These are phyloP conservation scores for Rhodotorula glutinis DNA, from an alignment of 1,284 basidiomycete species.

Conservation along the genomic window DNA sequence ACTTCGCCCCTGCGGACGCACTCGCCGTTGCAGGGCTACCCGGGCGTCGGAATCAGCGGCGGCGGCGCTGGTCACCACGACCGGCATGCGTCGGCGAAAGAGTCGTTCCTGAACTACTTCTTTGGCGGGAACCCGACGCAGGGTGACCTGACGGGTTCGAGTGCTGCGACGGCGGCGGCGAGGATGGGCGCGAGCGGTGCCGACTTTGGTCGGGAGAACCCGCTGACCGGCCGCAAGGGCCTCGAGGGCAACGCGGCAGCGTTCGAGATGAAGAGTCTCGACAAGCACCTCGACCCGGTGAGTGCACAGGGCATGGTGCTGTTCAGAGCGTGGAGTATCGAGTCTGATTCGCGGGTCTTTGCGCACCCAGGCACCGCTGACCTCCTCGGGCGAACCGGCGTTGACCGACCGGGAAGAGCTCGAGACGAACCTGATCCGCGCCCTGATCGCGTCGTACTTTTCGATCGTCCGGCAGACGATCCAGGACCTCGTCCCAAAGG, in stretches of 20 bases:
- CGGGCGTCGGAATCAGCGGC: constrained; percentile 22
- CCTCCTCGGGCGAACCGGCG: constrained; percentile 45
- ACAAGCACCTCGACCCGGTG: constrained; percentile 64
- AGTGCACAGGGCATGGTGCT: background rate
- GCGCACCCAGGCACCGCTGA: constrained; percentile 55
- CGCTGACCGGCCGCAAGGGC: constrained; percentile 55
- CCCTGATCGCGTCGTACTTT: constrained; percentile 94
- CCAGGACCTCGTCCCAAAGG: constrained; percentile 95
- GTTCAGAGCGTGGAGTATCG: too few relatives aligned
- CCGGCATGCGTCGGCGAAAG: constrained; percentile 59
- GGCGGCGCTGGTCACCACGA: constrained; percentile 50
- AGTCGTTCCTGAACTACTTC: constrained; percentile 92
- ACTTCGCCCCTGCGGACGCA: background rate
- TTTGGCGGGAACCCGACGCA: constrained; percentile 60
- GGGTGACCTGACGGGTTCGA: background rate
- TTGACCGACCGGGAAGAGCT: constrained; percentile 75
- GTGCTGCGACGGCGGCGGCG: background rate
- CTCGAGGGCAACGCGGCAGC: constrained; percentile 78
- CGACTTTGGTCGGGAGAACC: constrained; percentile 46
- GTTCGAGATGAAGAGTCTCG: constrained; percentile 97
- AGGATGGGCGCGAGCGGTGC: constrained; percentile 1
- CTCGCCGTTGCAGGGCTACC: background rate
- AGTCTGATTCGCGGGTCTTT: background rate
- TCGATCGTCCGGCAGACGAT: constrained; percentile 93
- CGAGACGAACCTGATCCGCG: constrained; percentile 92